Conservation (phyloP, 2,329 filamentous ascomycete species). For the Epicoccum sorghinum region DNA sequence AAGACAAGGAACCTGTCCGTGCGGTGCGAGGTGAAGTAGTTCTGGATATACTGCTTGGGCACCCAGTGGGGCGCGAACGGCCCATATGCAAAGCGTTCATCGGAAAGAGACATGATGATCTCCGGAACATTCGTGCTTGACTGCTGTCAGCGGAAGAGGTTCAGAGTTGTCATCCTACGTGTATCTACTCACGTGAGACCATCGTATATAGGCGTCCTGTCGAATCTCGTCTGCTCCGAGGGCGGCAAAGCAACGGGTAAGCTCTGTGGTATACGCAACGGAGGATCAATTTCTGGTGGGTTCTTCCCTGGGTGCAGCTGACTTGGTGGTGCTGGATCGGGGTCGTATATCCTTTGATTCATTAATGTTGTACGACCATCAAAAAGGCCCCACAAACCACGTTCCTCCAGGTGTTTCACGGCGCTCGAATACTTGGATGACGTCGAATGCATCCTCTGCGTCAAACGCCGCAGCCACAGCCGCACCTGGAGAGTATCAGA, state of each 20-base stretch:
- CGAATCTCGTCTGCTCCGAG: slow-evolving; percentile 54
- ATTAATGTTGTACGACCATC: not conserved
- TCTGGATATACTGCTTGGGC: slow-evolving; percentile 56
- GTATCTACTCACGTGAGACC: slow-evolving; percentile 55
- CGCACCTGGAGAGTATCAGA: slow-evolving; percentile 30
- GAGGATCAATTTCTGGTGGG: slow-evolving; percentile 55
- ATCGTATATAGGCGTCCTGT: slow-evolving; percentile 59
- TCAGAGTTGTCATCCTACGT: not conserved
- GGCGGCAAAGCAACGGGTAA: slow-evolving; percentile 33
- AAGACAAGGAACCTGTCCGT: slow-evolving; percentile 56
- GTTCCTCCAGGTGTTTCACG: slow-evolving; percentile 44
- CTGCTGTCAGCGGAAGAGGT: slow-evolving; percentile 6
- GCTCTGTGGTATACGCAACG: slow-evolving; percentile 34
- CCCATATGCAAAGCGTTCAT: slow-evolving; percentile 60
- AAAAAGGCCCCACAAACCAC: slow-evolving; percentile 29
- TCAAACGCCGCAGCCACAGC: slow-evolving; percentile 43
- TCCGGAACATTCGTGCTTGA: slow-evolving; percentile 62
- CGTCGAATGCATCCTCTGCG: slow-evolving; percentile 43
- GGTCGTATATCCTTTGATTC: slow-evolving; percentile 58
- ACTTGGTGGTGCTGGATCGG: slow-evolving; percentile 46
- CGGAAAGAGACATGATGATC: slow-evolving; percentile 63
- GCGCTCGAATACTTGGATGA: slow-evolving; percentile 45
- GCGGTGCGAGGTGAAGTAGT: slow-evolving; percentile 60
- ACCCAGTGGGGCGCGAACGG: slow-evolving; percentile 63
- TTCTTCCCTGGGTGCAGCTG: slow-evolving; percentile 52